Conservation (phyloP, 2,329 filamentous ascomycete genomes). For the Hypoxylon sp. region DNA sequence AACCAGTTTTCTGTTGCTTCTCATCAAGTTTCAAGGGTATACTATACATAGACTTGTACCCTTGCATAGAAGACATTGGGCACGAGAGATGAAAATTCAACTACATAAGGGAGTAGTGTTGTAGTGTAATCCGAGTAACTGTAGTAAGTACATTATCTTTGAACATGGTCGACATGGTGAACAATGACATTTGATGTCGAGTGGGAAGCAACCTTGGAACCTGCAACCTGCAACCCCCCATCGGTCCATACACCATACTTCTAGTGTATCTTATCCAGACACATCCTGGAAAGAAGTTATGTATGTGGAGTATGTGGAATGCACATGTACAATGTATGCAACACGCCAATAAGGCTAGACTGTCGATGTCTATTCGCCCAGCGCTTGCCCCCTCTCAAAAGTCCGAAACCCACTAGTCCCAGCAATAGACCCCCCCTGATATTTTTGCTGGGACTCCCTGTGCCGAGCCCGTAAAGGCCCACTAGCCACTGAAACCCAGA, state of each 20-base stretch:
- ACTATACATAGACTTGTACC: slow-evolving; percentile 2
- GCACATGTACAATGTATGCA: slow-evolving; percentile 24
- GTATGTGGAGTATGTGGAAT: slow-evolving; percentile 15
- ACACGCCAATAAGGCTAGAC: slow-evolving; percentile 40
- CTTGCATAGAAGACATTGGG: not conserved
- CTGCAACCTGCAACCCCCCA: slow-evolving; percentile 7
- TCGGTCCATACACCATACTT: slow-evolving; percentile 20
- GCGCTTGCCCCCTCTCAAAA: slow-evolving; percentile 40
- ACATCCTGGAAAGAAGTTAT: slow-evolving; percentile 11
- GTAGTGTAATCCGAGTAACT: slow-evolving; percentile 5
- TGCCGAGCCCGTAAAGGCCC: slow-evolving; percentile 41
- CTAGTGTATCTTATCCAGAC: slow-evolving; percentile 27
- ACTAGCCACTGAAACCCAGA: slow-evolving; percentile 42
- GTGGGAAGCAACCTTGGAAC: slow-evolving; percentile 12
- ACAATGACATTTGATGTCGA: slow-evolving; percentile 1
- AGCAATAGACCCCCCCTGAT: slow-evolving; percentile 43
- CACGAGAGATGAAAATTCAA: not conserved
- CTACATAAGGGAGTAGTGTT: slow-evolving; percentile 2
- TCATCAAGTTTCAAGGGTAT: slow-evolving; percentile 15
- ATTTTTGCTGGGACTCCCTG: slow-evolving; percentile 40
- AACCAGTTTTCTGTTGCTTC: slow-evolving; percentile 26
- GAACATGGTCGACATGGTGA: not conserved
- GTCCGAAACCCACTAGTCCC: slow-evolving; percentile 48
- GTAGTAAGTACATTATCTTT: slow-evolving; percentile 32
- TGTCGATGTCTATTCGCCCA: slow-evolving; percentile 34